Base-by-base conservation (phyloP, 495 filamentous ascomycete species). In the Penicillium psychrofluorescens region DNA sequence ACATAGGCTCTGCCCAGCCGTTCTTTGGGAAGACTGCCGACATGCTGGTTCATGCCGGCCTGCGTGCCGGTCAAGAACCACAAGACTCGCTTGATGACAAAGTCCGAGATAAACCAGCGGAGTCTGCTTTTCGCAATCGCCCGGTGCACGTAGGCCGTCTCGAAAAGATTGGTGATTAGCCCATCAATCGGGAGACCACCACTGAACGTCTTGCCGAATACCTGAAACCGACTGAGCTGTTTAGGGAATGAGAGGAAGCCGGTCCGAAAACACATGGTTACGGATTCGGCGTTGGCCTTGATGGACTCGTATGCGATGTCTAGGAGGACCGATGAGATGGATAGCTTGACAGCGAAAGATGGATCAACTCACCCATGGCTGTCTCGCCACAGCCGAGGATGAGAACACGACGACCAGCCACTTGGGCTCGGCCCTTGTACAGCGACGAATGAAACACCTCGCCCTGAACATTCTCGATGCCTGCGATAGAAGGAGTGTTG, bases 241-340 rank as follows among this genome's bases (percentile, higher is more conserved):
- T 53, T 53, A 28, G 50, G 50, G 8, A 48, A 48, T 10, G 46
- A 49, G 34, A 53, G 45, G 31, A 53, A 53, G 7, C 50, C 45
- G 27, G 46, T 53, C 11, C 50, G 45, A 35, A 49, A 48, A 29
- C 50, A 53, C 45, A 53, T 48, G 8, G 45, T 53, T 9, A 48
- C 46, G 13, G 50, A 49, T 36, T 53, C 29, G 2, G 50, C 46
- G 27, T 53, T 35, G 32, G 50, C 50, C 44, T 48, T 53, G 29
- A 53, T 48, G 14, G 50, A 53, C 22, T 49, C 46, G 15, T 53
- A 53, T 36, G 50, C 50, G 29, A 53, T 53, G 40, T 53, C 48
- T 51, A 33, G 31, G 16, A 16, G 16, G 16, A 16, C 16, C 16
- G 4, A 16, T 16, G 16, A 16, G 16, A 16, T 16, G 4, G 16